Percentiles rank a stretch among this genome's conserved stretches.
Evolutionary conservation across 2,329 filamentous ascomycete species (phyloP).

Genomic region (Sporothrix inflata): DNA sequence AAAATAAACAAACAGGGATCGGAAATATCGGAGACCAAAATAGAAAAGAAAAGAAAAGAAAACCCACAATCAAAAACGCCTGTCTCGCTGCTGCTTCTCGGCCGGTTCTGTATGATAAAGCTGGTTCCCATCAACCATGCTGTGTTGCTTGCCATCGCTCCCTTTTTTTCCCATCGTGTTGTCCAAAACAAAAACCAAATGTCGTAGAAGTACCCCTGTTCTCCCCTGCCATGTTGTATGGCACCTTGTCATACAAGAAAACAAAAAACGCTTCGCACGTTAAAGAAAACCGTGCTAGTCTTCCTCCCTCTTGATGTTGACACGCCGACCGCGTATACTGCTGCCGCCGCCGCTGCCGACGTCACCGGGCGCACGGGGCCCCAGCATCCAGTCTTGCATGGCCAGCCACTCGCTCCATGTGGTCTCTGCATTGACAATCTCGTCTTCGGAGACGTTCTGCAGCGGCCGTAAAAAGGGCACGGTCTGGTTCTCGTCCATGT

Average conservation of each 20-base stretch:
- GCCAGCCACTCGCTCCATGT: conserved; percentile 94
- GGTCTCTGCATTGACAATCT: conserved; percentile 80
- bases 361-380: conserved; percentile 68
- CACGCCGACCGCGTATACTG: conserved; percentile 11
- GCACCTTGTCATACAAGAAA: not conserved
- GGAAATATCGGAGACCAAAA: too few relatives aligned
- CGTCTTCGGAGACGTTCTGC: conserved; percentile 73
- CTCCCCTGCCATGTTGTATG: not conserved
- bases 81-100: conserved; percentile 11
- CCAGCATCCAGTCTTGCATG: conserved; percentile 99
- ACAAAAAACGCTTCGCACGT: not conserved
- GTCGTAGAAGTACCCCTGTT: not conserved
- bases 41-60: not conserved
- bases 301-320: conserved; percentile 33
- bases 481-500: conserved; percentile 79
- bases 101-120: conserved; percentile 10
- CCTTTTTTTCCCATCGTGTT: conserved; percentile 4
- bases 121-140: conserved; percentile 7
- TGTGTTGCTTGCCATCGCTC: too few relatives aligned
- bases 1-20: too few relatives aligned
- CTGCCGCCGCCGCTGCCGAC: conserved; percentile 31
- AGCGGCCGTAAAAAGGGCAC: conserved; percentile 86
- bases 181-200: not conserved
- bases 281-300: conserved; percentile 12
- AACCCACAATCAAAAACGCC: conserved; percentile 16